Evolutionary conservation across 768 basidiomycete genomes (phyloP), one percentile per base, ranked within the genome.

Genomic region (Rubroboletus pulcherrimus): DNA sequence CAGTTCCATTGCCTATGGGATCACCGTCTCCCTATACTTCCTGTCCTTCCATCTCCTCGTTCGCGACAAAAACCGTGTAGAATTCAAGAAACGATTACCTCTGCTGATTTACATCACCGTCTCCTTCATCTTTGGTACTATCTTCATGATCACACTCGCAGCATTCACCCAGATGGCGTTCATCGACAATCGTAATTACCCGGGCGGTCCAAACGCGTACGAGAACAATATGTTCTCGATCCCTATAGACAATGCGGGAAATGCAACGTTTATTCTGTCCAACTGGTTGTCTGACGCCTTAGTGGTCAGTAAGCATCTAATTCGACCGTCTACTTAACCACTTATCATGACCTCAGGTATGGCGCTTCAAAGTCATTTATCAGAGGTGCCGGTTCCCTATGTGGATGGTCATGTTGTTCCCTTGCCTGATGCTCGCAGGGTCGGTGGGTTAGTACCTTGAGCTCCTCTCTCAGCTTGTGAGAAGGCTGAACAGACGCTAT

Each of bases 171-270:
- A 70, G 29, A 56, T 69, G 49, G 56, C 62, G 0, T 73, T 71
- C 48, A 64, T 74, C 44, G 66, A 74, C 40, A 44, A 65, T 44
- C 65, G 73, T 8, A 59, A 71, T 45, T 73, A 63, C 33, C 67
- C 68, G 0, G 70, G 70, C 1, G 72, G 73, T 17, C 71, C 72
- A 7, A 62, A 44, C 10, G 62, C 56, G 11, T 74, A 54, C 39
- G 62, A 62, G 26, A 49, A 56, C 5, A 19, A 49, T 1, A 53
- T 55, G 50, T 73, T 61, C 51, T 58, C 58, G 9, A 57, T 62
- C 10, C 67, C 67, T n/a, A 29, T 64, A 6, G 58, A 60, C n/a
- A 15, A 54, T 10, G 8, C 35, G 8, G 63, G 60, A 0, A 66
- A 63, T 12, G 56, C 1, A 0, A 38, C 39, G 5, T 54, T 58